A percentile compares a stretch with the other conserved stretches of the same genome.
phyloP scores from a whole-genome alignment of 148 eudicot species.

The Rhododendron molle region DNA sequence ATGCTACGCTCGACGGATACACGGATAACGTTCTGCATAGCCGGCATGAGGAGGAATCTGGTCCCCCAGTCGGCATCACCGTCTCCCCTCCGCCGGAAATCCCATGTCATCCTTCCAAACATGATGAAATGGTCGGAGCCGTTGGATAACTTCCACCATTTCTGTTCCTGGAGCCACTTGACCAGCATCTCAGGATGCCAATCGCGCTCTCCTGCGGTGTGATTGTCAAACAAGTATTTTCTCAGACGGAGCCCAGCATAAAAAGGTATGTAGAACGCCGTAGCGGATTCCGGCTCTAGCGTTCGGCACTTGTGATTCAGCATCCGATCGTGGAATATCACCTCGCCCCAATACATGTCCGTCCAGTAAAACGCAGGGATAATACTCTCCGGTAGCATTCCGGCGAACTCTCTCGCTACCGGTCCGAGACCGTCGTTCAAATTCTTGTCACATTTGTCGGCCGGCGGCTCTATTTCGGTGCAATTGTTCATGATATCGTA shows the following conservation, averaged over 20 bases:
- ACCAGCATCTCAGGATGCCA: conserved; percentile 40
- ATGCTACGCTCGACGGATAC: conserved; percentile 45
- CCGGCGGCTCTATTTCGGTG: conserved; percentile 42
- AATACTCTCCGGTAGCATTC: conserved; percentile 32
- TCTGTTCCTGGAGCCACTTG: conserved; percentile 39
- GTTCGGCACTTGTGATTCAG: conserved; percentile 51
- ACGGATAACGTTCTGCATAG: conserved; percentile 53
- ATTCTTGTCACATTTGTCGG: conserved; percentile 43
- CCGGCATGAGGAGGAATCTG: conserved; percentile 37
- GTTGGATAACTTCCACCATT: conserved; percentile 32
- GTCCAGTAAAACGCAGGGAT: conserved; percentile 54
- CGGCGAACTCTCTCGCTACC: conserved; percentile 19
- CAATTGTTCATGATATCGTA: conserved; percentile 46
- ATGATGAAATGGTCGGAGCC: conserved; percentile 62
- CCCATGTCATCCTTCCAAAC: conserved; percentile 65
- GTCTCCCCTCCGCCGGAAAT: conserved; percentile 35
- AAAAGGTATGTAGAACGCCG: conserved; percentile 72
- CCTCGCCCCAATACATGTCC: conserved; percentile 57
- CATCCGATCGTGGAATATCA: conserved; percentile 57
- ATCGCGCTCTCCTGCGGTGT: conserved; percentile 37
- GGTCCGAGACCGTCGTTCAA: conserved; percentile 63
- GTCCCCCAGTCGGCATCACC: conserved; percentile 51
- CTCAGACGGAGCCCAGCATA: conserved; percentile 66
- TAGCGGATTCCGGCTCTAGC: conserved; percentile 44
- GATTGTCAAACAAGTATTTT: conserved; percentile 36